phyloP scores from a whole-genome alignment of 495 filamentous ascomycete species.

The Letharia columbiana region DNA sequence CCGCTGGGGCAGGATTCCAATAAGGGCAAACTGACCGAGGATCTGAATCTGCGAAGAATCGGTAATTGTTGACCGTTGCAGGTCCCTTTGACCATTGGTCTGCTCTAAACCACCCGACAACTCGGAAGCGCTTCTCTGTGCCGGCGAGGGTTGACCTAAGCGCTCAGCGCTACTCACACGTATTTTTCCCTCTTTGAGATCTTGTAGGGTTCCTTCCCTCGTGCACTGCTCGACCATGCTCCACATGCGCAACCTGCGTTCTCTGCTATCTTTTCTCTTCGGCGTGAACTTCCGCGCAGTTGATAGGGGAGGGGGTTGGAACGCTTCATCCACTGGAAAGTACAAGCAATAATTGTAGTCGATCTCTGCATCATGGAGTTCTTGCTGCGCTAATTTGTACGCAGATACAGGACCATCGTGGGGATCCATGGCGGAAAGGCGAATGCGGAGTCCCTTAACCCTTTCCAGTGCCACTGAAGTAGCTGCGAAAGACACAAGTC shows the following conservation, averaged over 20 bases:
- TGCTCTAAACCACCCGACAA: not conserved
- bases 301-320: conserved; percentile 71
- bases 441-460: conserved; percentile 3
- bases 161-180: not conserved
- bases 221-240: conserved; percentile 10
- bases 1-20: not conserved
- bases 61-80: not conserved
- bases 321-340: conserved; percentile 57
- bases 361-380: conserved; percentile 66
- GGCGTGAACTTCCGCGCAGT: not conserved
- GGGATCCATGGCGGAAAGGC: conserved; percentile 4
- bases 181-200: conserved; percentile 10
- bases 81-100: not conserved
- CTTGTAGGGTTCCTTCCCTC: conserved; percentile 12
- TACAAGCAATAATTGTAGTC: conserved; percentile 20
- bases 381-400: conserved; percentile 3
- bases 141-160: not conserved
- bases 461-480: conserved; percentile 7
- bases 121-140: not conserved
- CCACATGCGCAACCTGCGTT: conserved; percentile 4
- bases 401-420: conserved; percentile 9
- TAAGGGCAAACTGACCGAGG: not conserved
- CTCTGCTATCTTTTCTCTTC: not conserved
- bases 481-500: not conserved
- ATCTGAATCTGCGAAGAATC: not conserved